A percentile compares a stretch with the other conserved stretches of the same genome.
Conservation (phyloP, 345 rosid genomes). For the Toxicodendron radicans region DNA sequence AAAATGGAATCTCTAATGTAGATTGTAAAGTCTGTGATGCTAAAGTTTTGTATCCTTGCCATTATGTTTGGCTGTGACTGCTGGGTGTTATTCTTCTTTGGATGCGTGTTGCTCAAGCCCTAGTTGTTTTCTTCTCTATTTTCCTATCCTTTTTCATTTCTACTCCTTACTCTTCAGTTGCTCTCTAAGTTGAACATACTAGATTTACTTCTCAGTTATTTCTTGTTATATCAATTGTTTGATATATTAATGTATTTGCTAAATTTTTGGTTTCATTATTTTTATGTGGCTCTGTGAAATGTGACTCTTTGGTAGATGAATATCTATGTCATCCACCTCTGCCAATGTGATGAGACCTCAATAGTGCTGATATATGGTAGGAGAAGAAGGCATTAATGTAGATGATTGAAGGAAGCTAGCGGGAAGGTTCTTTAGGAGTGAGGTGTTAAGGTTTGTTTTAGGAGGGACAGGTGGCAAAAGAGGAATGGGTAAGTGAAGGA, state of each 20-base stretch:
- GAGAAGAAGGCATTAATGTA: too few relatives aligned
- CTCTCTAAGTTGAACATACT: background rate
- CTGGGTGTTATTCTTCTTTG: too few relatives aligned
- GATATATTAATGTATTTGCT: background rate
- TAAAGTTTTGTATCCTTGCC: background rate
- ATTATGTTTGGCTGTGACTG: background rate
- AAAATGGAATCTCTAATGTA: background rate
- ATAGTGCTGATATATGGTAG: too few relatives aligned
- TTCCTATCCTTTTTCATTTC: background rate
- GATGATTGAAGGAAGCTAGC: too few relatives aligned
- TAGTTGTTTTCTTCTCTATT: background rate
- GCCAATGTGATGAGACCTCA: too few relatives aligned
- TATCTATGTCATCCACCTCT: background rate
- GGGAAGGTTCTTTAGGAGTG: too few relatives aligned
- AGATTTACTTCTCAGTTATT: background rate
- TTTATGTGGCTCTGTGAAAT: background rate
- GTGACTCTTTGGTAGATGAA: background rate
- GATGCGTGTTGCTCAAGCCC: background rate
- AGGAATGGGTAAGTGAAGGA: too few relatives aligned
- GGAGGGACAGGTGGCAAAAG: too few relatives aligned
- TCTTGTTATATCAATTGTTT: background rate
- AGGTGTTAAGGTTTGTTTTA: too few relatives aligned
- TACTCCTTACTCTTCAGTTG: background rate
- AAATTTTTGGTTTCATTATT: slow-evolving; percentile 10
- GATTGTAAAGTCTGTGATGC: too few relatives aligned